Base-by-base conservation (phyloP, 169 alveolate species). In the Plasmodium chabaudi region DNA sequence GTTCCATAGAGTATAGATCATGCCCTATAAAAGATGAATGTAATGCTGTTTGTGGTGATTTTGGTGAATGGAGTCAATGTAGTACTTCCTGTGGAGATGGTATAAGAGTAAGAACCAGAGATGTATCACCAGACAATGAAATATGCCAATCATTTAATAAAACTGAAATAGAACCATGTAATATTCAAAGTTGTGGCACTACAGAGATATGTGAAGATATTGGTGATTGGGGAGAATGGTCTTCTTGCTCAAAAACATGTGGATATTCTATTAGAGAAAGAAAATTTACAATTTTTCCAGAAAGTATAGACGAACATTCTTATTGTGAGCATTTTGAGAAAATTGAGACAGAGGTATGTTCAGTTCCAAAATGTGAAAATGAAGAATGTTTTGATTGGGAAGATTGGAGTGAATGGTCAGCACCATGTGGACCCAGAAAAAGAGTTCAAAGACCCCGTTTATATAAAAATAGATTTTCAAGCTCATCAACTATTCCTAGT, bases 51-150 rank as follows among this genome's bases (percentile, higher is more conserved):
- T 77, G 88, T 44, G 88, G 88, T 19, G 88, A 77, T 77, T 77
- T 77, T 49, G 88, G 88, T 9, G 88, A 77, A 69, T 77, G 88
- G 88, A 77, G 88, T 15, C 77, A 61, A 59, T 77, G 88, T 27
- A 77, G 23, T 47, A 69, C 79, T 19, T 63, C 79, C 13, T 77
- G 88, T 57, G 88, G 88, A 15, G 77, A 77, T 17, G 88, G 88
- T 25, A 64, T 77, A 47, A 46, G 88, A 68, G 19, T 57, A 44
- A 77, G 88, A 17, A 49, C 47, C 5, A 65, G 88, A 51, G 69
- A 51, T 15, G 57, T 21, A 1, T 51, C 69, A 1, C 12, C n/a
- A 75, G 88, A 61, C 39, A 69, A 13, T 57, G 79, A 64, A 2
- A 60, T 55, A 25, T 77, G 88, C 15, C 19, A 55, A 21, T 25